phyloP scores from a whole-genome alignment of 176 grass and related monocot species.

The Alloteropsis semialata region DNA sequence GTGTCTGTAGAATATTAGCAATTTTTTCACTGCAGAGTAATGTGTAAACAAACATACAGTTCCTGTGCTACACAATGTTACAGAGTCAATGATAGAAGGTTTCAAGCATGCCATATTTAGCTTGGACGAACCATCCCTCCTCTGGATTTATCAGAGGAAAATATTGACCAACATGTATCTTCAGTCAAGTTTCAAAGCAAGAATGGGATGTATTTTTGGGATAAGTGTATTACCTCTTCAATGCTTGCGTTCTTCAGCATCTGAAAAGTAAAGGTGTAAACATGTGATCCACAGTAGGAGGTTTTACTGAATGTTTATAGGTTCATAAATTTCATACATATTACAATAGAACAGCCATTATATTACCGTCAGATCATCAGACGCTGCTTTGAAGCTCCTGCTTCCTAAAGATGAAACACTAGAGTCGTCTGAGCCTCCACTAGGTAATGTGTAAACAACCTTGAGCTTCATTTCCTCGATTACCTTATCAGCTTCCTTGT shows the following conservation, averaged over 20 bases:
- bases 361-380: conserved; percentile 69
- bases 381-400: conserved; percentile 35
- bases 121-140: neutral
- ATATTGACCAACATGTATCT: neutral
- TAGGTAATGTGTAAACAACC: conserved; percentile 67
- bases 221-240: conserved; percentile 59
- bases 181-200: neutral
- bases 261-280: conserved; percentile 42
- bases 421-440: conserved; percentile 53
- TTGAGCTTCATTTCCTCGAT: conserved; percentile 95
- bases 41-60: neutral
- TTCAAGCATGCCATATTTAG: neutral
- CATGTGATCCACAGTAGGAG: conserved; percentile 24
- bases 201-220: neutral
- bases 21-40: neutral
- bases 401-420: conserved; percentile 51
- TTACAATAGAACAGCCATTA: conserved; percentile 1
- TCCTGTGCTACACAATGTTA: neutral
- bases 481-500: conserved; percentile 80
- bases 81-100: neutral
- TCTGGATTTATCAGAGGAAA: conserved; percentile 17
- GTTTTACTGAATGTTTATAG: conserved; percentile 1
- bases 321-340: neutral
- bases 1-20: neutral
- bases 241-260: conserved; percentile 80